Evolutionary conservation across 1,139 yeast species (phyloP), one percentile per base, ranked within the genome.

Genomic region (Candida freyschussii): DNA sequence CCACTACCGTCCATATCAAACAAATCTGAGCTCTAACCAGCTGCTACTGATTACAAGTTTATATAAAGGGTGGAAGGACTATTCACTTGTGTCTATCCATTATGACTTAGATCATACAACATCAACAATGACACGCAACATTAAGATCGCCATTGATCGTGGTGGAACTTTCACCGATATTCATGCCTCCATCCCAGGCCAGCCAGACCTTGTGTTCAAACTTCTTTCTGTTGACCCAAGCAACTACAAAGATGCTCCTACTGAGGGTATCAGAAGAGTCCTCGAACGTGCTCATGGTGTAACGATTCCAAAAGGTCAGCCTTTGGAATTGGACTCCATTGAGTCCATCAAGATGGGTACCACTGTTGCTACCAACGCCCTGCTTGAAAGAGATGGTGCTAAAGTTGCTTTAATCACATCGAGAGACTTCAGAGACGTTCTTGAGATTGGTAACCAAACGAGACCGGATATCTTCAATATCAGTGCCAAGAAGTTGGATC

Each of bases 131-230:
- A 45, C 50, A 7, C 22, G 41, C 19, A 39, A 39, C 13, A 55
- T 57, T 13, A 51, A 60, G 32, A 59, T 62, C 16, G 60, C 65
- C n/a, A 56, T 62, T 18, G 80, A 75, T 50, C 61, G 86, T 52
- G 87, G 89, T 44, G 96, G 96, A 40, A 86, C 96, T 1, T 86
- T 86, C 60, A 84, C 95, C 6, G 96, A 86, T 52, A 75, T 86
- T 53, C 53, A 72, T 45, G 68, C 78, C 54, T 64, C 62, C 15
- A 43, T 40, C 4, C 29, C 35, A 11, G 39, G 36, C 18, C 15
- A 32, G 8, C 64, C 62, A 30, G 72, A 69, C 39, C 78, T 73
- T 45, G 67, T 78, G 37, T 65, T 69, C 27, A 87, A 87, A 56
- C 60, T 87, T 22, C 65, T 87, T 22, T 84, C 95, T 1, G 95